phyloP scores from a whole-genome alignment of 2,329 filamentous ascomycete species.

The Scolecobasidium constrictum region DNA sequence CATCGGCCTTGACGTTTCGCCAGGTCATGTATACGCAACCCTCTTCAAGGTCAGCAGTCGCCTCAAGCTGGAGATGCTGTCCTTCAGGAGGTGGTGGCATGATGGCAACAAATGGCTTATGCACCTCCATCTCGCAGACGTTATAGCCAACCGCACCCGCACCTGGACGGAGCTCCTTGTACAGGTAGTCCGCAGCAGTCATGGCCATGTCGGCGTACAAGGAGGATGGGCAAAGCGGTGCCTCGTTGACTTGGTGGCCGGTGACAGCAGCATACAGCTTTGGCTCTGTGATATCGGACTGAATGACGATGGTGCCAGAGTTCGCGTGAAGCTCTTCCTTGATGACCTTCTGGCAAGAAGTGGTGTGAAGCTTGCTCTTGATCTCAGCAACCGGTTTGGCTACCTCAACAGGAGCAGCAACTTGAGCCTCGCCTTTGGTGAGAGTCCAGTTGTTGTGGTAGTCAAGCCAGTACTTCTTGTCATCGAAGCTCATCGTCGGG shows the following conservation, averaged over 20 bases:
- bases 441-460: constrained; percentile 63
- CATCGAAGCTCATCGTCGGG: constrained; percentile 57
- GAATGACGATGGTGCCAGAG: constrained; percentile 48
- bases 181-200: constrained; percentile 56
- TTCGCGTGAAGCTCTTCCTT: constrained; percentile 52
- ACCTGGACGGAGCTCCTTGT: constrained; percentile 50
- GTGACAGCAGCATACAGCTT: constrained; percentile 51
- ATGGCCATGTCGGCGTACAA: constrained; percentile 54
- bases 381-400: constrained; percentile 30
- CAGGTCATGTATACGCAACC: constrained; percentile 44
- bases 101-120: constrained; percentile 56
- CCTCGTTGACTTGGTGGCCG: constrained; percentile 59
- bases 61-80: constrained; percentile 52
- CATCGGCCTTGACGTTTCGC: constrained; percentile 49
- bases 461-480: constrained; percentile 63
- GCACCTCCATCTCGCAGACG: constrained; percentile 55
- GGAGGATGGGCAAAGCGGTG: constrained; percentile 53
- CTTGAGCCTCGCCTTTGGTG: constrained; percentile 51
- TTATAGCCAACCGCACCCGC: constrained; percentile 49
- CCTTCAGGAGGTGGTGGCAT: constrained; percentile 35
- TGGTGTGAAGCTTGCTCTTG: constrained; percentile 48
- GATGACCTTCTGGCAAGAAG: constrained; percentile 53
- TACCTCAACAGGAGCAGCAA: constrained; percentile 28
- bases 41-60: constrained; percentile 46
- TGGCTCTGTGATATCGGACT: constrained; percentile 54